phyloP scores from a whole-genome alignment of 345 rosid genomes.

The Geranium rotundifolium region DNA sequence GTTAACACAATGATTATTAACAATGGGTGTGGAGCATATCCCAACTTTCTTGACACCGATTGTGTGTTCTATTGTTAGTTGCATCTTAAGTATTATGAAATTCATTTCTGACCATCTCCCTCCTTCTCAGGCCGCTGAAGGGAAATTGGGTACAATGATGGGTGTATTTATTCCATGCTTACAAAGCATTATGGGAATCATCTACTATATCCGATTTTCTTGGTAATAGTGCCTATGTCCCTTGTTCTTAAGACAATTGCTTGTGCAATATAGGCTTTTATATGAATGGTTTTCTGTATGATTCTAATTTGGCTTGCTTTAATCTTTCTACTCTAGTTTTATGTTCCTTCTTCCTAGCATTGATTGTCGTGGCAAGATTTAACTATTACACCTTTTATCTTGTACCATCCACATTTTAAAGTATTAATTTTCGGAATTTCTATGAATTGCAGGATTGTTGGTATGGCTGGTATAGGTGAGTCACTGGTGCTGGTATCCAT shows the following conservation, averaged over 20 bases:
- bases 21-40: background rate
- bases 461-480: conserved; percentile 92
- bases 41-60: background rate
- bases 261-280: background rate
- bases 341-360: background rate
- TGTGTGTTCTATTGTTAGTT: background rate
- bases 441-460: conserved; percentile 79
- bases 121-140: conserved; percentile 48
- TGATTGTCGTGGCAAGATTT: background rate
- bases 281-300: background rate
- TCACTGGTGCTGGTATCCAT: conserved; percentile 68
- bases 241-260: conserved; percentile 1
- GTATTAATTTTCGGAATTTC: conserved; percentile 10
- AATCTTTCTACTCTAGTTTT: background rate
- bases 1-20: no score
- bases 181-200: conserved; percentile 97
- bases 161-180: conserved; percentile 97
- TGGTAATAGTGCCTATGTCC: conserved; percentile 41
- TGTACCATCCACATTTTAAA: background rate
- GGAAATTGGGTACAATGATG: conserved; percentile 94
- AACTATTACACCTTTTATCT: conserved; percentile 2
- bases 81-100: conserved; percentile 1
- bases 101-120: conserved; percentile 14
- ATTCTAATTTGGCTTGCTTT: background rate
- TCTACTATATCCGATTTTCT: conserved; percentile 93